phyloP scores from a whole-genome alignment of 169 alveolate species.

The Plasmodium adleri region DNA sequence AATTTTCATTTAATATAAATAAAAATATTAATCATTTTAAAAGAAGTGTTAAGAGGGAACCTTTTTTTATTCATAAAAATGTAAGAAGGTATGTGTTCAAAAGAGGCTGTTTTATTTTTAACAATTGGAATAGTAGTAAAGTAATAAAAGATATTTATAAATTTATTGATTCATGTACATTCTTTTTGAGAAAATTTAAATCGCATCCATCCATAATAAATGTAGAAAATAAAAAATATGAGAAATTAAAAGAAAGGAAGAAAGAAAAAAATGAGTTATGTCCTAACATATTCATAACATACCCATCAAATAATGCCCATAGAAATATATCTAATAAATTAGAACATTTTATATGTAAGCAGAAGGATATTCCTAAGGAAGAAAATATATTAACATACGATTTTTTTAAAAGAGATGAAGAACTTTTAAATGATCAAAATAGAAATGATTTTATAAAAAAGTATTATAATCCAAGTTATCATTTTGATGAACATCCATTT shows the following conservation, averaged over 20 bases:
- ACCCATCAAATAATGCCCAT: neutral
- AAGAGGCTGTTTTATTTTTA: neutral
- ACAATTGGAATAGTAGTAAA: neutral
- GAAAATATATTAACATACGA: neutral
- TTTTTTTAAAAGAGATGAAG: constrained; percentile 8
- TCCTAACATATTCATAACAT: neutral
- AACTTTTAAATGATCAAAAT: constrained; percentile 8
- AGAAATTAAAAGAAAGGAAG: neutral
- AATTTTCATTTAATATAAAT: neutral
- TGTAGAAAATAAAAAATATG: constrained; percentile 1
- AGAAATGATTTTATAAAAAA: neutral
- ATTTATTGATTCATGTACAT: neutral
- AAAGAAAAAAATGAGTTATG: neutral
- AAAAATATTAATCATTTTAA: neutral
- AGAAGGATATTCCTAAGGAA: neutral
- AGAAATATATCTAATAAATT: neutral
- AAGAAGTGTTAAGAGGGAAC: too few species aligned
- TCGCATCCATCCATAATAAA: neutral
- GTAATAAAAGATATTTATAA: neutral
- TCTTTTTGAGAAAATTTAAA: neutral
- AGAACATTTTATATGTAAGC: neutral
- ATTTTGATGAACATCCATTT: neutral
- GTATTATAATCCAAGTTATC: neutral
- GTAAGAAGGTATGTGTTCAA: neutral
- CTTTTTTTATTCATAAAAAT: neutral